Base-by-base conservation (phyloP, 805 yeast species). In the Barnettozyma californica region DNA sequence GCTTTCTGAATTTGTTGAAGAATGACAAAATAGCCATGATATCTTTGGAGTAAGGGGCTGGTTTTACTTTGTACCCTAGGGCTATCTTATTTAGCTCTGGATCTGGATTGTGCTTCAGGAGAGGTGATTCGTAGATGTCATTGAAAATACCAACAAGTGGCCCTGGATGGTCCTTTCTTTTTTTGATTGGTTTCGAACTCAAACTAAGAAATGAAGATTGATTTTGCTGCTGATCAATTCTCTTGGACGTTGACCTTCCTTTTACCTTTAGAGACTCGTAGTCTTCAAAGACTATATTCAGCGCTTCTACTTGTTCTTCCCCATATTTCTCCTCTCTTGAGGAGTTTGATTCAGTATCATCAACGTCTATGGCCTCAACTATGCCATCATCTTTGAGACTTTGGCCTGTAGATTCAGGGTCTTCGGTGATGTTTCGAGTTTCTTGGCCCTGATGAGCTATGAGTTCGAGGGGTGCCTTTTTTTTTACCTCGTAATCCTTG, bases 31-130 rank as follows among this genome's bases (percentile, higher is more conserved):
- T 52, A 2, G 19, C 8, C 36, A 59, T 36, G 10, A 61, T 53
- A 37, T 61, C 65, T 31, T 33, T 49, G 1, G 62, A 62, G 34
- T 50, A 53, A 31, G 61, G 59, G 3, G 57, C 50, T 11, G 64
- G 61, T 47, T 53, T 59, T 3, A 61, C 56, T 3, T 36, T 14
- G 45, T 47, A 60, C 0, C 65, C 65, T 7, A 61, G 39, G 1
- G 65, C 64, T 39, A 61, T 29, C 29, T 44, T 35, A 10, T 54
- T 53, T 1, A 44, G 16, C 5, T 51, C 53, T n/a, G 44, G 37
- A 16, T 25, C 18, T 1, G 16, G 7, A 23, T 44, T 18, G 3
- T 9, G 9, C 9, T 35, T 1, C 19, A 51, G 48, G 2, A 38
- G 11, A 11, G 27, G 26, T 38, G 49, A 47, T 18, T 55, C 57